Percentiles rank a stretch among this genome's conserved stretches.
Evolutionary conservation across 2,329 filamentous ascomycete species (phyloP).

Genomic region (Colletotrichum chrysophilum): DNA sequence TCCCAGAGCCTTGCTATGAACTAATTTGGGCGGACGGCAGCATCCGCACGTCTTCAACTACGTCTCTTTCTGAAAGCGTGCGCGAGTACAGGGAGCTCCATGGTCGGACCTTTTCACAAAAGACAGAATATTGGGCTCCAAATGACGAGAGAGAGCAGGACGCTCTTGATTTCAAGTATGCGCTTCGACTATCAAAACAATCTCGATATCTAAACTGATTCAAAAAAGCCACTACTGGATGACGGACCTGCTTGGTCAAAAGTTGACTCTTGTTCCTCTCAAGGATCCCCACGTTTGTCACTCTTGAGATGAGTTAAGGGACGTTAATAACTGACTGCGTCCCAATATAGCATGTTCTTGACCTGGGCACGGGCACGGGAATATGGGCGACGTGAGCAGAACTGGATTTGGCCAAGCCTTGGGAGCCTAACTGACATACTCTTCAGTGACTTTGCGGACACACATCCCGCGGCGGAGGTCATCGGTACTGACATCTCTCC

Average conservation of each 20-base stretch:
- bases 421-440: too few species aligned
- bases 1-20: background rate
- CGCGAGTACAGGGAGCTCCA: constrained; percentile 4
- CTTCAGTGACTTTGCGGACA: too few species aligned
- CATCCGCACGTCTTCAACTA: background rate
- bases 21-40: background rate
- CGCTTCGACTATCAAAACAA: background rate
- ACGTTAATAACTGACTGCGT: too few species aligned
- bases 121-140: constrained; percentile 9
- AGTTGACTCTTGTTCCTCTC: background rate
- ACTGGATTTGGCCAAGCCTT: too few species aligned
- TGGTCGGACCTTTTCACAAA: background rate
- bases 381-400: too few species aligned
- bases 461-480: too few species aligned
- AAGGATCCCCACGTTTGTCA: too few species aligned
- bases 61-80: background rate
- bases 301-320: too few species aligned
- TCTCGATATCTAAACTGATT: background rate
- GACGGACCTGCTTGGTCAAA: background rate
- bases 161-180: constrained; percentile 17
- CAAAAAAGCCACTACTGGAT: background rate
- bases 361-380: too few species aligned
- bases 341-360: too few species aligned
- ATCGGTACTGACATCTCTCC: too few species aligned
- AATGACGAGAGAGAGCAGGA: constrained; percentile 5